phyloP scores from a whole-genome alignment of 768 basidiomycete species.

The Russula dissimulans region DNA sequence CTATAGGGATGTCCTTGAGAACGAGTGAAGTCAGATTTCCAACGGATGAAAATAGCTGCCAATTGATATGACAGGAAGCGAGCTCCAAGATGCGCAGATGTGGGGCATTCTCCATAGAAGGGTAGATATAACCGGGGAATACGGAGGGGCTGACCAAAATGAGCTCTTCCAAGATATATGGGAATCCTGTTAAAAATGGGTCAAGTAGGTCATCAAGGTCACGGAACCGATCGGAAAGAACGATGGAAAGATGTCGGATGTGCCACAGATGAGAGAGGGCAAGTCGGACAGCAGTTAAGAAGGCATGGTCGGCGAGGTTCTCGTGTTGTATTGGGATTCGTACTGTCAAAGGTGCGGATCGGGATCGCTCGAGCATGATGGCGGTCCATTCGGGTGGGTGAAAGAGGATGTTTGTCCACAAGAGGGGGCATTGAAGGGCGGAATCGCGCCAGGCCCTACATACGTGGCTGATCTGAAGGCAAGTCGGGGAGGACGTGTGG shows the following conservation, averaged over 20 bases:
- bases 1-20: not conserved
- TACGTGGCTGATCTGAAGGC: slow-evolving; percentile 14
- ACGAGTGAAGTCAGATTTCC: slow-evolving; percentile 5
- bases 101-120: slow-evolving; percentile 1
- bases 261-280: slow-evolving; percentile 12
- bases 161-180: slow-evolving; percentile 8
- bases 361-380: slow-evolving; percentile 12
- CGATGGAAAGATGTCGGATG: slow-evolving; percentile 10
- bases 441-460: slow-evolving; percentile 17
- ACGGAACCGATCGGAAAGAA: not conserved
- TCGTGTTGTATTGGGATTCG: not conserved
- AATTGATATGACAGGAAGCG: not conserved
- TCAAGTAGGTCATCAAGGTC: not conserved
- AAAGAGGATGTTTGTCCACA: slow-evolving; percentile 16
- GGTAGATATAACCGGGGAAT: not conserved
- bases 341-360: slow-evolving; percentile 9
- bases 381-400: slow-evolving; percentile 9
- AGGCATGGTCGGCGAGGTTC: not conserved
- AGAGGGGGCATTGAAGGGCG: slow-evolving; percentile 12
- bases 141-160: not conserved
- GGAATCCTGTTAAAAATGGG: not conserved
- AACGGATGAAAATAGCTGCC: slow-evolving; percentile 1
- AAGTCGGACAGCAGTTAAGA: slow-evolving; percentile 2
- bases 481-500: not conserved
- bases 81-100: slow-evolving; percentile 3